Base-by-base conservation (phyloP, 2,329 filamentous ascomycete species). In the Emericellopsis atlantica region DNA sequence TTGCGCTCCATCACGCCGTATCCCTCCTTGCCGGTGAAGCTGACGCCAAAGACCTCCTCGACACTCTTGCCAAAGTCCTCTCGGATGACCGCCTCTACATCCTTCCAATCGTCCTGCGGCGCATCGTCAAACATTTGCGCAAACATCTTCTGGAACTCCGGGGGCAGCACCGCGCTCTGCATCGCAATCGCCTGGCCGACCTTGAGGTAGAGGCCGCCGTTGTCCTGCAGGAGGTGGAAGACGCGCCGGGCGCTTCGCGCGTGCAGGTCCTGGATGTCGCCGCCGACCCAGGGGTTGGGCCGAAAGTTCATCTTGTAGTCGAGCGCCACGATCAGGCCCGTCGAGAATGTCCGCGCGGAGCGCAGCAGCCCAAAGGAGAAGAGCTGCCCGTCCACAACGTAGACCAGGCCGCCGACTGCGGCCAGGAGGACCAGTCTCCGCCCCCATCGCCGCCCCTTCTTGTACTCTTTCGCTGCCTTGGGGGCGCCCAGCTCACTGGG, bases 271-370 rank as follows among this genome's bases (percentile, higher is more conserved):
- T 76, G 71, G 33, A 94, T 78, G 16, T 78, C 81, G 39, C 80
- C 76, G 21, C 81, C 86, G 39, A 81, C 73, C 42, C 80, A 73
- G 6, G 90, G 89, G 48, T 87, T 67, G 6, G 84, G 73, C 6
- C 86, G 77, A 61, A 98, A 98, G 62, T 98, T 96, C 59, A 96
- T 69, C 65, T 95, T 96, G 69, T 98, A 96, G 65, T 98, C 92
- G 21, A 89, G 54, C 1, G 89, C 90, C 14, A 94, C 84, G 36
- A 89, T 55, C 10, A 94, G 65, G 7, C 88, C 90, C 3, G 77
- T 77, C 33, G 73, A 71, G 58, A 96, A 95, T 0, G 92, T 95
- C 34, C 83, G 81, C 34, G 84, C 60, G 21, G 84, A 90, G 42
- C 92, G 83, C 32, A 74, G 77, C 22, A 95, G 64, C 11, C 85